These are phyloP conservation scores for Clathrospora elynae DNA, from an alignment of 2,329 filamentous ascomycete species.

Conservation along the genomic window DNA sequence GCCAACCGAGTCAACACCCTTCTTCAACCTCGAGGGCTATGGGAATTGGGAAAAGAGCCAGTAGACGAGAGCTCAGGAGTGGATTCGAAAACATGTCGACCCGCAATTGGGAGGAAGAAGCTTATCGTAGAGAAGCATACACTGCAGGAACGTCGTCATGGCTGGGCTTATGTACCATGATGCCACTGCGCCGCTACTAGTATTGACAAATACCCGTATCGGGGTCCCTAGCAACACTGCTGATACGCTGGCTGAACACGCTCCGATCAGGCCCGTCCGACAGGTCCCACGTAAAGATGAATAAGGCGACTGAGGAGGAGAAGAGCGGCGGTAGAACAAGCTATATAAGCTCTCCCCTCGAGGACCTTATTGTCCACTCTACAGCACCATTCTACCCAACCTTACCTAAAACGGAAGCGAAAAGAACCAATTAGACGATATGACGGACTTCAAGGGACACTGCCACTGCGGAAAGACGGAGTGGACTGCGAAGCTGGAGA, in stretches of 20 bases:
- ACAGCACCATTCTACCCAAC: not conserved
- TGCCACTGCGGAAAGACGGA: slow-evolving; percentile 62
- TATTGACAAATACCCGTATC: slow-evolving; percentile 11
- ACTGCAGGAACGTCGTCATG: not conserved
- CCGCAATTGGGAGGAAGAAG: too few relatives aligned
- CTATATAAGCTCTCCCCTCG: slow-evolving; percentile 6
- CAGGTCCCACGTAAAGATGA: not conserved
- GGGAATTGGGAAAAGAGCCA: too few relatives aligned
- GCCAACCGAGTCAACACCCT: too few relatives aligned
- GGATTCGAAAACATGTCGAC: too few relatives aligned
- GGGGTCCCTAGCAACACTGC: not conserved
- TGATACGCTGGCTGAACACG: slow-evolving; percentile 13
- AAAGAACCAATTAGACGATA: slow-evolving; percentile 31
- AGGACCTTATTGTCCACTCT: slow-evolving; percentile 19
- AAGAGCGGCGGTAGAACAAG: not conserved
- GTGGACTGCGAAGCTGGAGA: slow-evolving; percentile 57
- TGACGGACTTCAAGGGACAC: slow-evolving; percentile 56
- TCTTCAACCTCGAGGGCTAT: too few relatives aligned
- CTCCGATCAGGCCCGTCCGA: too few relatives aligned
- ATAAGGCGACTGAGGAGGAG: too few relatives aligned
- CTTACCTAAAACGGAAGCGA: not conserved
- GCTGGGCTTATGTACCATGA: slow-evolving; percentile 1
- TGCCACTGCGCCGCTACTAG: not conserved
- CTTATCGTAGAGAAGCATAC: too few relatives aligned
- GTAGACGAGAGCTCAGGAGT: too few relatives aligned